Conservation (phyloP, 2,329 filamentous ascomycete species). For the Bipolaris zeicola region DNA sequence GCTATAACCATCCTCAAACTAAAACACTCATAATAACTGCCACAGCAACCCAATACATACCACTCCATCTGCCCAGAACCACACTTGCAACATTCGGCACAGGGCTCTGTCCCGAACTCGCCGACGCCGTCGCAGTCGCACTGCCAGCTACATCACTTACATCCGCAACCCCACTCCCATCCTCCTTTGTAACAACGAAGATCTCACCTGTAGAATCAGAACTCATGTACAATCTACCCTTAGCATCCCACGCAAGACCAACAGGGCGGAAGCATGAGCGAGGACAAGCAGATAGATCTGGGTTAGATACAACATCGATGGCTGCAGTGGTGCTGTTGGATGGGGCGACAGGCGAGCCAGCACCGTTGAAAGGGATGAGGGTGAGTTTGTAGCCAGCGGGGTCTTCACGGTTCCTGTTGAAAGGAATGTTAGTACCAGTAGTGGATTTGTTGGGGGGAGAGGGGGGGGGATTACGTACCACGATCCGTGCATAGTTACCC, state of each 20-base stretch:
- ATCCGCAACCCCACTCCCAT: constrained; percentile 39
- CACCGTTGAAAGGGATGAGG: constrained; percentile 52
- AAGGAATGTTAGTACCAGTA: constrained; percentile 5
- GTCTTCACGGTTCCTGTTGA: constrained; percentile 51
- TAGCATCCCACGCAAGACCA: constrained; percentile 58
- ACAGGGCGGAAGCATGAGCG: constrained; percentile 67
- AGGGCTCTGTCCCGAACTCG: constrained; percentile 14
- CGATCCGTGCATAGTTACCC: constrained; percentile 73
- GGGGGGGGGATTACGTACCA: constrained; percentile 53
- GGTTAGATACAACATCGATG: constrained; percentile 62
- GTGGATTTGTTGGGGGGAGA: neutral
- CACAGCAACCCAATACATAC: constrained; percentile 14
- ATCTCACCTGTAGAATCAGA: constrained; percentile 70
- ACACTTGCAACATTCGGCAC: constrained; percentile 7
- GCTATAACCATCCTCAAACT: neutral
- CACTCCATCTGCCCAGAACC: neutral
- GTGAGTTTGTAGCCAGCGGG: constrained; percentile 60
- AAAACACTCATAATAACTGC: constrained; percentile 12
- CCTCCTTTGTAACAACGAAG: constrained; percentile 55
- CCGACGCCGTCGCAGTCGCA: constrained; percentile 17
- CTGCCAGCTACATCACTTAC: constrained; percentile 22
- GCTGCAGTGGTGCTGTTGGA: constrained; percentile 56
- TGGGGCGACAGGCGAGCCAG: constrained; percentile 53
- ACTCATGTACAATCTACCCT: constrained; percentile 65
- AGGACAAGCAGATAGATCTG: constrained; percentile 60